Percentiles rank a stretch among this genome's conserved stretches.
phyloP scores from a whole-genome alignment of 164 flowering plant species.

The Saururus chinensis region DNA sequence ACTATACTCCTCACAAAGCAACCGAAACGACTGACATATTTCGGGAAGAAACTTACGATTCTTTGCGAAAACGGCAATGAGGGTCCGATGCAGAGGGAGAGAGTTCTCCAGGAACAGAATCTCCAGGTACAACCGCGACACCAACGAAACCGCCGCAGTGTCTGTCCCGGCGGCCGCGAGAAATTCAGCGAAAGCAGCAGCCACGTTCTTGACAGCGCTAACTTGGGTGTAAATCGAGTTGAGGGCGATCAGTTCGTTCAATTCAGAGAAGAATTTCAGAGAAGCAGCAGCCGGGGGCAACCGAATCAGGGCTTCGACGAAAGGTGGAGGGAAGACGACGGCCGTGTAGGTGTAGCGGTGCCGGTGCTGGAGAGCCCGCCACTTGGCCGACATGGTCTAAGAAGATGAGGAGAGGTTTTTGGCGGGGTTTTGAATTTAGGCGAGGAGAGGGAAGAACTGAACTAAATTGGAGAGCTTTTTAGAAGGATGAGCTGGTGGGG shows the following conservation, averaged over 20 bases:
- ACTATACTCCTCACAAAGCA: conserved; percentile 57
- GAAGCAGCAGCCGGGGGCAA: conserved; percentile 20
- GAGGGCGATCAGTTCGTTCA: conserved; percentile 40
- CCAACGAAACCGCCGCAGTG: conserved; percentile 17
- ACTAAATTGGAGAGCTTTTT: no score
- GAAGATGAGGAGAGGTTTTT: not conserved
- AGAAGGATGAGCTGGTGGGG: no score
- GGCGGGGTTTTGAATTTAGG: not conserved
- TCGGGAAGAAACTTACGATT: conserved; percentile 19
- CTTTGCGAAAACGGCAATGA: conserved; percentile 53
- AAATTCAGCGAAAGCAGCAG: conserved; percentile 49
- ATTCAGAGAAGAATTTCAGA: conserved; percentile 24
- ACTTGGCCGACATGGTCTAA: conserved; percentile 72
- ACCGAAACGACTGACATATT: conserved; percentile 38
- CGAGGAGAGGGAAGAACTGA: no score
- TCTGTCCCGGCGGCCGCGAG: conserved; percentile 8
- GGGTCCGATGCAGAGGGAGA: conserved; percentile 58
- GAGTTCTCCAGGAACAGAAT: conserved; percentile 78
- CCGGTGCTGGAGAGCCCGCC: conserved; percentile 93
- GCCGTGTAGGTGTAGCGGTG: conserved; percentile 91
- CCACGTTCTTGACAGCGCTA: conserved; percentile 44
- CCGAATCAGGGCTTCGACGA: conserved; percentile 24
- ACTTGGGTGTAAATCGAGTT: conserved; percentile 69
- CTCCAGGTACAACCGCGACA: conserved; percentile 48
- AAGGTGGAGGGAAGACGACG: conserved; percentile 51